Evolutionary conservation across 345 rosid species (phyloP).

Genomic region (Eucalyptus coolabah): DNA sequence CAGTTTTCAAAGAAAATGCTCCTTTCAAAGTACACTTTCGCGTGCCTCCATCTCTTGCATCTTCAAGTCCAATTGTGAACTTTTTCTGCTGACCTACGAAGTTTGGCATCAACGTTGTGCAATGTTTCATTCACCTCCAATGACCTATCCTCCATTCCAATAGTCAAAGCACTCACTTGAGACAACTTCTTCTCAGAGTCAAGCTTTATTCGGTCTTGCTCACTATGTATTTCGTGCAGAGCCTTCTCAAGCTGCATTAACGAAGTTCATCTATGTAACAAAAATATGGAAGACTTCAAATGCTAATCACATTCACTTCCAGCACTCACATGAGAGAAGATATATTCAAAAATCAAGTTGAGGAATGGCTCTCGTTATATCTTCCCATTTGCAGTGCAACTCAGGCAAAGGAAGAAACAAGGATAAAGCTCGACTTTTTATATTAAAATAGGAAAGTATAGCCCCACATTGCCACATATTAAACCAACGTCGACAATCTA

Average conservation of each 20-base stretch:
- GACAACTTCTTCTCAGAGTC: slow-evolving; percentile 45
- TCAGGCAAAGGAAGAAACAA: no score
- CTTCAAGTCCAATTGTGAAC: no score
- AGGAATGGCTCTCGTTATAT: not conserved
- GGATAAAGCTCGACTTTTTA: no score
- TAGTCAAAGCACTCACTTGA: slow-evolving; percentile 48
- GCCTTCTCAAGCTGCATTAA: slow-evolving; percentile 62
- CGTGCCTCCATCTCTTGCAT: no score
- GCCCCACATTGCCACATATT: no score
- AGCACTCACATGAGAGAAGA: not conserved
- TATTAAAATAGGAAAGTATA: no score
- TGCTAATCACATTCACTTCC: not conserved
- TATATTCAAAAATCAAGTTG: not conserved
- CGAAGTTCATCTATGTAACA: not conserved
- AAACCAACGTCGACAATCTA: no score
- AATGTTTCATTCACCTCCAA: slow-evolving; percentile 45
- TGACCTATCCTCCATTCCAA: slow-evolving; percentile 39
- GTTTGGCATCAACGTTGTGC: slow-evolving; percentile 40
- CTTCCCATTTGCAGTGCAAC: no score
- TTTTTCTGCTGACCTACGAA: slow-evolving; percentile 23
- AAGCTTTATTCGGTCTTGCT: slow-evolving; percentile 29
- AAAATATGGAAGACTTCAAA: not conserved
- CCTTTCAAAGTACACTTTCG: accelerated
- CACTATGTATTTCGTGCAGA: slow-evolving; percentile 33
- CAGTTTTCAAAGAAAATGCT: no score